A percentile compares a stretch with the other conserved stretches of the same genome.
Conservation (phyloP, 306 rosid genomes). For the Trichosanthes cucumerina region DNA sequence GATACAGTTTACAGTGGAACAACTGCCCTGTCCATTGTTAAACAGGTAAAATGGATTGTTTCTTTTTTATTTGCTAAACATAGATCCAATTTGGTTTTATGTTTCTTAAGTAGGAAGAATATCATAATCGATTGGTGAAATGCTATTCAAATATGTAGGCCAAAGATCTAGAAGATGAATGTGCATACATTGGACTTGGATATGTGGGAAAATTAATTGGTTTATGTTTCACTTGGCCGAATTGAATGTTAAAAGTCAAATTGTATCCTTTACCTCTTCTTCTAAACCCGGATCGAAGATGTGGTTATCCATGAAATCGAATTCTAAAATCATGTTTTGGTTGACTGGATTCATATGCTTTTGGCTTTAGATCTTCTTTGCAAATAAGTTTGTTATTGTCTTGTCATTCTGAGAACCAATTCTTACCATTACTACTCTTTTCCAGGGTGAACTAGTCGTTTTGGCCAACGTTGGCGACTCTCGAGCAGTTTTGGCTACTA, state of each 20-base stretch:
- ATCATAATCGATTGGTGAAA: background rate
- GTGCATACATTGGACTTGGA: background rate
- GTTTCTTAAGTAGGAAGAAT: background rate
- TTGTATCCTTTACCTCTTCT: background rate
- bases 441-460: slow-evolving; percentile 59
- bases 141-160: background rate
- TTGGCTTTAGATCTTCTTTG: background rate
- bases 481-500: slow-evolving; percentile 80
- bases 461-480: slow-evolving; percentile 92
- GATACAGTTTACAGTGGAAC: slow-evolving; percentile 83
- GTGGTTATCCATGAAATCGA: background rate
- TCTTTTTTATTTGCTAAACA: background rate
- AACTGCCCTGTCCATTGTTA: slow-evolving; percentile 73
- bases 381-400: background rate
- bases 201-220: background rate
- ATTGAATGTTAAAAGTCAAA: background rate
- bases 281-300: background rate
- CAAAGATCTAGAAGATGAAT: background rate
- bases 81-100: background rate
- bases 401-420: background rate
- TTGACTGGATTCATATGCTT: background rate
- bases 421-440: background rate
- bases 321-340: background rate
- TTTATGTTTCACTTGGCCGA: background rate
- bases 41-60: slow-evolving; percentile 43